Conservation (phyloP, 108 stramenopile species). For the Craspedostauros australis region DNA sequence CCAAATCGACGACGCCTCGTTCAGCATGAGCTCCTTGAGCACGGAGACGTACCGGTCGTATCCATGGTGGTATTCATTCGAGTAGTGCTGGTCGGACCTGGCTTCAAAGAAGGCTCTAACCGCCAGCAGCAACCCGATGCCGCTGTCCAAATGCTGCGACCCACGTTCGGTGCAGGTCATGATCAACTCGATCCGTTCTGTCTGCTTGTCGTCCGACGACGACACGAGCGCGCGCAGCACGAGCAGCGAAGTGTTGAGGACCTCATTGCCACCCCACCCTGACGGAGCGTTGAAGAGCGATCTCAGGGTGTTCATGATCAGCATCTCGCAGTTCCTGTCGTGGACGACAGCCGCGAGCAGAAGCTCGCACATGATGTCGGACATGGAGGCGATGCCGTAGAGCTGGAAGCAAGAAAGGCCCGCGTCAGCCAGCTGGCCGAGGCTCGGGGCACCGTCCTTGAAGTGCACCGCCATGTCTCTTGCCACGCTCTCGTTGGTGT, state of each 20-base stretch:
- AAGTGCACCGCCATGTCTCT: slow-evolving; percentile 35
- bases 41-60: slow-evolving; percentile 56
- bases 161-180: slow-evolving; percentile 38
- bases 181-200: slow-evolving; percentile 45
- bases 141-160: slow-evolving; percentile 14
- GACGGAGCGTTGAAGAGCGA: slow-evolving; percentile 33
- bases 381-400: slow-evolving; percentile 13
- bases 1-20: slow-evolving; percentile 52
- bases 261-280: slow-evolving; percentile 48
- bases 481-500: slow-evolving; percentile 60
- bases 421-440: slow-evolving; percentile 39
- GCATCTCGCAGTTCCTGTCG: slow-evolving; percentile 20
- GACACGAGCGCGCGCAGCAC: slow-evolving; percentile 46
- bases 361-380: slow-evolving; percentile 42
- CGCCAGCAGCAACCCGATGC: slow-evolving; percentile 44
- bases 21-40: slow-evolving; percentile 38
- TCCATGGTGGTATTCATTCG: slow-evolving; percentile 32
- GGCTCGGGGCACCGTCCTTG: slow-evolving; percentile 8
- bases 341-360: slow-evolving; percentile 47
- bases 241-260: slow-evolving; percentile 21
- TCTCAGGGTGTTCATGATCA: slow-evolving; percentile 41
- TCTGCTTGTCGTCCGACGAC: slow-evolving; percentile 56
- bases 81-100: slow-evolving; percentile 20
- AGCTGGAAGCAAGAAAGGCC: slow-evolving; percentile 22
- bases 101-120: slow-evolving; percentile 23